phyloP scores from a whole-genome alignment of 768 basidiomycete genomes.

The Podaxis sp. region DNA sequence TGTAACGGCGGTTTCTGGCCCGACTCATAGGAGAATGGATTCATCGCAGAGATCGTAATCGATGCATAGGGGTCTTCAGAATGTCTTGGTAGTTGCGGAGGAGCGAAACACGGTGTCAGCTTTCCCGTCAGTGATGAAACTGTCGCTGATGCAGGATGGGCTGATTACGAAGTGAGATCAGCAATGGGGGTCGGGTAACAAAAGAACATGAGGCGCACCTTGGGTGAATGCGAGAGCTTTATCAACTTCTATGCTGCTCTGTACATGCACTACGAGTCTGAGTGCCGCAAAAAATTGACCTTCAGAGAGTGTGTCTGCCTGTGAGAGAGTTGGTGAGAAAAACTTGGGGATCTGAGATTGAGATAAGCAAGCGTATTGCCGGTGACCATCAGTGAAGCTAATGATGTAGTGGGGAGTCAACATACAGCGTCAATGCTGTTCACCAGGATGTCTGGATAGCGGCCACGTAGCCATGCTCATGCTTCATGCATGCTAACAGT shows the following conservation, averaged over 20 bases:
- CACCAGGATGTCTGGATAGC: constrained; percentile 56
- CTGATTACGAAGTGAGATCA: too few relatives aligned
- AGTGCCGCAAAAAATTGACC: constrained; percentile 87
- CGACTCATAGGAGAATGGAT: constrained; percentile 17
- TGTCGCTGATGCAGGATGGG: background rate
- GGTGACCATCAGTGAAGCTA: background rate
- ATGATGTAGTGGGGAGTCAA: constrained; percentile 11
- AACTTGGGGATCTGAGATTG: constrained; percentile 57
- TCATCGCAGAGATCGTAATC: constrained; percentile 5
- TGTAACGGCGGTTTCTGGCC: constrained; percentile 27
- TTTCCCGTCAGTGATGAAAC: constrained; percentile 1
- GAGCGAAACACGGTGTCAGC: background rate
- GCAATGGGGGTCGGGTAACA: too few relatives aligned
- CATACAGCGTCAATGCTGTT: constrained; percentile 60
- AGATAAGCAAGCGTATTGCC: background rate
- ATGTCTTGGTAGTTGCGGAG: constrained; percentile 12
- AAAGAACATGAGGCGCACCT: too few relatives aligned
- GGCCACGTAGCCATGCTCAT: constrained; percentile 73
- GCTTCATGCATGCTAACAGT: constrained; percentile 63
- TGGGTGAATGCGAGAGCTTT: too few relatives aligned
- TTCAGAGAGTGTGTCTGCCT: constrained; percentile 54
- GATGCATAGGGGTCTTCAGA: background rate
- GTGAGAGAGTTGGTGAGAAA: constrained; percentile 57
- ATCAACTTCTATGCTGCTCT: too few relatives aligned
- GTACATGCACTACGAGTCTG: too few relatives aligned